Evolutionary conservation across 2,329 filamentous ascomycete species (phyloP), one percentile per base, ranked within the genome.

Genomic region (Penicillium sp.): DNA sequence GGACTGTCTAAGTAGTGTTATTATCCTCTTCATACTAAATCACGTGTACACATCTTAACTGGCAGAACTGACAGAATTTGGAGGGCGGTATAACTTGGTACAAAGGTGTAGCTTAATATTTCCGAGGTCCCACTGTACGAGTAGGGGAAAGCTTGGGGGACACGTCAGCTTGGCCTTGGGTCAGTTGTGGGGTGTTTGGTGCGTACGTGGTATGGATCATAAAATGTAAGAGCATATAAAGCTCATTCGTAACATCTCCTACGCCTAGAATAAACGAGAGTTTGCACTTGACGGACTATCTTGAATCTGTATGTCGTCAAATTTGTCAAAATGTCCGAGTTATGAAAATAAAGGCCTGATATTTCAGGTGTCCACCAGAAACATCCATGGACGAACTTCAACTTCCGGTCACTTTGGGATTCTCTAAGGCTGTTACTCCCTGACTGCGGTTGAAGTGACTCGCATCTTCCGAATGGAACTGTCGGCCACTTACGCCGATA

Each of bases 401-500:
- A 34, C 18, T 7, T 45, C 40, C 21, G 10, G 23, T 25, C 21
- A 29, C 27, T 4, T 18, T 38, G 12, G 12, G 1, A 38, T 27
- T 25, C 9, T 8, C 6, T 18, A 25, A 6, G 6, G 25, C 18
- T 40, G 18, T 13, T 29, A 39, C 39, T 13, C n/a, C 10, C 13
- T 4, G n/a, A 44, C 7, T 31, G 12, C 2, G 23, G 9, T 46
- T 35, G 25, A 8, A 18, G 32, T 16, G 13, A 29, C 8, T 49
- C 31, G 29, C 6, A 23, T 16, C 15, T 23, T 21, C 31, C 18
- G 34, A 23, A 25, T n/a, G 18, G 32, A 51, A 6, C 7, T n/a
- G 12, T 51, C 47, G 52, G 52, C 21, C 27, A 46, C 6, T 7
- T 12, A 50, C 4, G 40, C 52, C 47, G 52, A 54, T 35, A 23